Evolutionary conservation across 78 protist species (phyloP).

Genomic region (slime mould (Dictyostelium discoideum)): dicty_2.7 NC_007091.3:4422501-4423000

Average conservation of each 20-base stretch:
- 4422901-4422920: background rate
- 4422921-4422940: background rate
- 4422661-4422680: background rate
- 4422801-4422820: background rate
- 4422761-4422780: background rate
- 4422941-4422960: background rate
- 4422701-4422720: background rate
- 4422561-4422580: background rate
- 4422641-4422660: background rate
- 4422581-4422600: background rate
- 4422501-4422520: too few species aligned
- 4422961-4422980: background rate
- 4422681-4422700: background rate
- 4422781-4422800: background rate
- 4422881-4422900: background rate
- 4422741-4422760: background rate
- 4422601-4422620: background rate
- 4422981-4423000: background rate
- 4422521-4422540: background rate
- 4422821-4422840: background rate
- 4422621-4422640: background rate
- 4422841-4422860: background rate
- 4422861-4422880: background rate
- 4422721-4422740: background rate
- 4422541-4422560: background rate